These are phyloP conservation scores for Isoetes engelmannii DNA, from an alignment of 83 land plant genomes.

Conservation along the genomic window DNA sequence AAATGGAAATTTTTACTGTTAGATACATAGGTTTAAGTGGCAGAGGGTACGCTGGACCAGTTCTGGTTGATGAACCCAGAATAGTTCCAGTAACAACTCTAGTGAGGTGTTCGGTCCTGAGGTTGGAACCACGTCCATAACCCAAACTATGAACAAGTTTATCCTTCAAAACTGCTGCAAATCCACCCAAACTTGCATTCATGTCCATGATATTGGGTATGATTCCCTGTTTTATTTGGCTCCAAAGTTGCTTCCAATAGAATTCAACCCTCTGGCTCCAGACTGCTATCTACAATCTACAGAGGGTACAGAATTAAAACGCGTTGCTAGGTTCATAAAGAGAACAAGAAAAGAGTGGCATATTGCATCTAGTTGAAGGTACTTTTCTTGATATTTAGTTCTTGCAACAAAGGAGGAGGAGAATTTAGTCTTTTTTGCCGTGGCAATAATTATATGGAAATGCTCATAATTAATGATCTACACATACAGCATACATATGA, in stretches of 20 bases:
- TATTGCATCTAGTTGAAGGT: neutral
- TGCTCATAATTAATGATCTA: neutral
- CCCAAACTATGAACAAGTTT: conserved; percentile 2
- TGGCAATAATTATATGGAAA: neutral
- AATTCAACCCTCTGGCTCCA: neutral
- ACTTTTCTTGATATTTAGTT: neutral
- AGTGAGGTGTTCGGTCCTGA: neutral
- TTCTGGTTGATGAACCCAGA: too few species aligned
- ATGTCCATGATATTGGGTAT: conserved; percentile 1
- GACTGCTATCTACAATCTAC: neutral
- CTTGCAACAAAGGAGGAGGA: neutral
- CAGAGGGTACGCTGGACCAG: too few species aligned
- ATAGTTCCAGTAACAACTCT: too few species aligned
- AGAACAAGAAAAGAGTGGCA: neutral
- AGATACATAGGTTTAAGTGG: too few species aligned
- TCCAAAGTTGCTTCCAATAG: conserved; percentile 1
- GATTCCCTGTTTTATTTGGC: neutral
- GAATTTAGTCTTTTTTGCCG: neutral
- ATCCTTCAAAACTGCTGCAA: conserved; percentile 4
- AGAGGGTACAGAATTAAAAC: neutral
- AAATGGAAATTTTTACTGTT: too few species aligned
- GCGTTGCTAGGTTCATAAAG: neutral
- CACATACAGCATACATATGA: neutral
- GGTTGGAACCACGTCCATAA: conserved; percentile 3
- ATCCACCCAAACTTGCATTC: conserved; percentile 1